Evolutionary conservation across 2,329 filamentous ascomycete genomes (phyloP).

Genomic region (Rachicladosporium sp.): DNA sequence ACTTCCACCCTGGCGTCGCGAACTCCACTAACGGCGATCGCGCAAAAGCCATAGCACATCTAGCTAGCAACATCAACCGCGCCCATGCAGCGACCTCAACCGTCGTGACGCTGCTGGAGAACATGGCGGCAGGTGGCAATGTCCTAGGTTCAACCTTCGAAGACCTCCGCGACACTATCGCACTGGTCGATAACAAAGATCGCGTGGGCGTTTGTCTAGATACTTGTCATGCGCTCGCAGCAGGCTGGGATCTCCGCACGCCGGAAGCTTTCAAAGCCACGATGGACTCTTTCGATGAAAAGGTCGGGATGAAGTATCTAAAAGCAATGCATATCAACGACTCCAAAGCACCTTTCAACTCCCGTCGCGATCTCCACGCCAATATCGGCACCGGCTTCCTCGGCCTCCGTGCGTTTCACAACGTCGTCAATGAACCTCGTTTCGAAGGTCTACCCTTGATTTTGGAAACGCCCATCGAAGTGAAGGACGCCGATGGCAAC

Average conservation of each 20-base stretch:
- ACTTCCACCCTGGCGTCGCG: conserved; percentile 88
- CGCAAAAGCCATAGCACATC: conserved; percentile 59
- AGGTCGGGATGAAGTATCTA: conserved; percentile 69
- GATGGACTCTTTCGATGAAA: conserved; percentile 60
- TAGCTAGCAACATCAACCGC: conserved; percentile 70
- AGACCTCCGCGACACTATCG: conserved; percentile 77
- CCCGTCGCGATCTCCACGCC: conserved; percentile 78
- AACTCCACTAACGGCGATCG: conserved; percentile 49
- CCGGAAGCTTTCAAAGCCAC: conserved; percentile 61
- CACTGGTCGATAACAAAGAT: conserved; percentile 62
- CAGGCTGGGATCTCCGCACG: conserved; percentile 77
- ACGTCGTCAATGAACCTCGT: conserved; percentile 67
- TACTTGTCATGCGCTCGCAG: conserved; percentile 92
- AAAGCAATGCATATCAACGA: conserved; percentile 88
- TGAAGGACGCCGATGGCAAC: conserved; percentile 51
- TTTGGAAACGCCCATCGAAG: conserved; percentile 87
- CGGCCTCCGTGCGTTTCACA: conserved; percentile 80
- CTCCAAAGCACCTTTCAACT: conserved; percentile 76
- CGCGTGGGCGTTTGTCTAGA: conserved; percentile 91
- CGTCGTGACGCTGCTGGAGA: conserved; percentile 80
- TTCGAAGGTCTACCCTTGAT: conserved; percentile 79
- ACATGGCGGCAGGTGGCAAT: conserved; percentile 86
- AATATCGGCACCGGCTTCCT: conserved; percentile 95
- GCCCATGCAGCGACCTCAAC: conserved; percentile 60
- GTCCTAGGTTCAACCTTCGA: conserved; percentile 76